A percentile compares a stretch with the other conserved stretches of the same genome.
Conservation (phyloP, 192 early-diverging fungal genomes). For the Tieghemiomyces parasiticus region DNA sequence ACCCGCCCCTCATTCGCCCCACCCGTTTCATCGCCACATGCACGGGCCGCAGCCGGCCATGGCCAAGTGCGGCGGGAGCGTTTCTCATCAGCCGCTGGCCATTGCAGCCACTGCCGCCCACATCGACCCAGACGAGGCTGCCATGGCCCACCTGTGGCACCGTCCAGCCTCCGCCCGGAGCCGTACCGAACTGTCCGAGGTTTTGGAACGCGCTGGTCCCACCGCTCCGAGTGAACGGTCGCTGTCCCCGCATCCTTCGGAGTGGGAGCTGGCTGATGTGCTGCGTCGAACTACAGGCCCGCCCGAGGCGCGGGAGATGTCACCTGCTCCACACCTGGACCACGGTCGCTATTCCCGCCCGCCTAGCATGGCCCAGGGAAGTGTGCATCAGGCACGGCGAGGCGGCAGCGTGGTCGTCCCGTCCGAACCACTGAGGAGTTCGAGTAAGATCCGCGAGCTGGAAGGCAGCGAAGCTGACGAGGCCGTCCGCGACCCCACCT, state of each 20-base stretch:
- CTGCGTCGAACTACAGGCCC: not conserved
- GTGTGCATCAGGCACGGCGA: too few relatives aligned
- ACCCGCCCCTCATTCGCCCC: not conserved
- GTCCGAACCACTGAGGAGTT: too few relatives aligned
- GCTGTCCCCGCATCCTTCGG: not conserved
- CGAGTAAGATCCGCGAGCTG: too few relatives aligned
- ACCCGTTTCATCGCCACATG: not conserved
- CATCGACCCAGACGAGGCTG: not conserved
- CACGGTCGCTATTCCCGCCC: too few relatives aligned
- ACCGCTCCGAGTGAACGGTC: not conserved
- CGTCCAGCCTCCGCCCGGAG: not conserved
- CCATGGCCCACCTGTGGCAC: not conserved
- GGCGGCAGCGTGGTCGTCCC: too few relatives aligned
- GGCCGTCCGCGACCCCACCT: too few relatives aligned
- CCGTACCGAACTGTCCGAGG: constrained; percentile 3
- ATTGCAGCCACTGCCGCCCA: not conserved
- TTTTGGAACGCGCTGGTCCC: not conserved
- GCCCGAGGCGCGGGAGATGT: too few relatives aligned
- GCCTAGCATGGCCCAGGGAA: too few relatives aligned
- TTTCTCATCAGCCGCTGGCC: not conserved
- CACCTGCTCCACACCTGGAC: too few relatives aligned
- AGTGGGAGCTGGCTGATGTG: not conserved
- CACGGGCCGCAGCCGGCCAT: too few relatives aligned
- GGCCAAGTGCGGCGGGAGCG: not conserved
- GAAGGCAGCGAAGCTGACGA: too few relatives aligned